phyloP scores from a whole-genome alignment of 2,329 filamentous ascomycete genomes.

The Ascochyta koolunga region DNA sequence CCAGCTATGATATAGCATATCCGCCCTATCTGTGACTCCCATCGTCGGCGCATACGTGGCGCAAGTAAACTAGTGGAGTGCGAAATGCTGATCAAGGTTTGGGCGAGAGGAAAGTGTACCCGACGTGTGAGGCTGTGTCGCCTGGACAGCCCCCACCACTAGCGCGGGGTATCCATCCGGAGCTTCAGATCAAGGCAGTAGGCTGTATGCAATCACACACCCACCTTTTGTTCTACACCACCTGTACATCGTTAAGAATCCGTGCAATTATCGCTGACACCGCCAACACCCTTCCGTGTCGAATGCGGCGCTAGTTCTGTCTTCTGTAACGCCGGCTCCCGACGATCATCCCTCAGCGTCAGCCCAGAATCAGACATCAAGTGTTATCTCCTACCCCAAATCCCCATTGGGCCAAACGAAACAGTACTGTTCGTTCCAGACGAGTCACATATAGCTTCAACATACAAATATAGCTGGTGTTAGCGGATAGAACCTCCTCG shows the following conservation, averaged over 20 bases:
- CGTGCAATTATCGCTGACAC: neutral
- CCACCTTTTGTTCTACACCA: neutral
- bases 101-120: neutral
- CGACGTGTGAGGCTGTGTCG: slow-evolving; percentile 2
- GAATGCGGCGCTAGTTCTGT: slow-evolving; percentile 16
- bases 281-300: neutral
- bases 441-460: slow-evolving; percentile 5
- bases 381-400: slow-evolving; percentile 4
- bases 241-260: neutral
- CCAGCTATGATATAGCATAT: slow-evolving; percentile 10
- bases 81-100: neutral
- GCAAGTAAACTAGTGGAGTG: neutral
- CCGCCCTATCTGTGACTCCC: neutral
- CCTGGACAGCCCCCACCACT: slow-evolving; percentile 6
- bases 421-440: slow-evolving; percentile 5
- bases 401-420: slow-evolving; percentile 17
- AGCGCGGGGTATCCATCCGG: slow-evolving; percentile 25
- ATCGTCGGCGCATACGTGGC: neutral
- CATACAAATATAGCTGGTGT: slow-evolving; percentile 21
- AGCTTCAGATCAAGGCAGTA: slow-evolving; percentile 28
- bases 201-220: neutral
- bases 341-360: slow-evolving; percentile 14
- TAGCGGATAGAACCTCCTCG: slow-evolving; percentile 8
- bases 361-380: slow-evolving; percentile 25
- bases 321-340: slow-evolving; percentile 31